Conservation (phyloP, 768 basidiomycete genomes). For the Dioszegia aurantiaca region DNA sequence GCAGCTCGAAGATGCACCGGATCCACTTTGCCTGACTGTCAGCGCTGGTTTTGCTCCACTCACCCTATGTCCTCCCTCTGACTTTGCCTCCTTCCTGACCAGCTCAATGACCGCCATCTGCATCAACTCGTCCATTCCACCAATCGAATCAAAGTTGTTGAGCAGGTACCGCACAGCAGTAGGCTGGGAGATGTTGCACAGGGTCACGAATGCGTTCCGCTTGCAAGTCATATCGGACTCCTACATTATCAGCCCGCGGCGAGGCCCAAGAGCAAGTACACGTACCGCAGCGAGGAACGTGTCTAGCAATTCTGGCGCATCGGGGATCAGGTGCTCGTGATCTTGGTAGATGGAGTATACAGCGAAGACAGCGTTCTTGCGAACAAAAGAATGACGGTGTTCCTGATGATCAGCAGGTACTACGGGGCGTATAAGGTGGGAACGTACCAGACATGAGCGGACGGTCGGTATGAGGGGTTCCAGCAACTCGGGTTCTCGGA, state of each 20-base stretch:
- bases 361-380: conserved; percentile 97
- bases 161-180: conserved; percentile 90
- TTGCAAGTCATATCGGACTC: conserved; percentile 96
- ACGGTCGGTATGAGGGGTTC: conserved; percentile 94
- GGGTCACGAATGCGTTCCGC: conserved; percentile 93
- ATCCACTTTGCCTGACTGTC: conserved; percentile 80
- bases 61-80: conserved; percentile 76
- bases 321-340: conserved; percentile 91
- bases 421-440: background rate
- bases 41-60: conserved; percentile 49
- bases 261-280: background rate
- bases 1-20: conserved; percentile 83
- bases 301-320: conserved; percentile 91
- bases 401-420: conserved; percentile 56
- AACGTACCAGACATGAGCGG: conserved; percentile 70
- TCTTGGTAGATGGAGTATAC: conserved; percentile 90
- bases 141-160: conserved; percentile 77
- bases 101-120: conserved; percentile 96
- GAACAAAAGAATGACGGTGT: conserved; percentile 94
- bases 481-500: conserved; percentile 87
- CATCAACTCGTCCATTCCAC: conserved; percentile 79
- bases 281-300: conserved; percentile 82
- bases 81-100: conserved; percentile 81
- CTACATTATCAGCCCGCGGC: conserved; percentile 23
- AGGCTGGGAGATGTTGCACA: conserved; percentile 71